phyloP scores from a whole-genome alignment of 2,329 filamentous ascomycete genomes.

The Cladosporium colombiae region DNA sequence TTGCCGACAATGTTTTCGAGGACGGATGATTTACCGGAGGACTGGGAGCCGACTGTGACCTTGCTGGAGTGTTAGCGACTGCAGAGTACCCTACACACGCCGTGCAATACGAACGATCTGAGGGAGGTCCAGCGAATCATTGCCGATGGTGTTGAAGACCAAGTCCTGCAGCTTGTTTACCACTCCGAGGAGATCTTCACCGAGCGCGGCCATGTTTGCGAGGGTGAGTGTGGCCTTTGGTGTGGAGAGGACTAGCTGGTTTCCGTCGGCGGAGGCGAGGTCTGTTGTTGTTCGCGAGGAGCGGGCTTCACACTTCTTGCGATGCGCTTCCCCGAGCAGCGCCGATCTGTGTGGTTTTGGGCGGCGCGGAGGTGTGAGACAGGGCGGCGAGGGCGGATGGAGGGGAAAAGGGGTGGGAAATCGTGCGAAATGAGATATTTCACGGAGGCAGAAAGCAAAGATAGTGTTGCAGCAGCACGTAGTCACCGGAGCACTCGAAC shows the following conservation, averaged over 20 bases:
- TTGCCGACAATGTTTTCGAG: constrained; percentile 98
- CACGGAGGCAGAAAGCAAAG: not conserved
- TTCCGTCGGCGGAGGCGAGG: not conserved
- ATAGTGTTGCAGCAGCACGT: not conserved
- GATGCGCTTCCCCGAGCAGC: constrained; percentile 16
- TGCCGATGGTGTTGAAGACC: constrained; percentile 99
- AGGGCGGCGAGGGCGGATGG: constrained; percentile 8
- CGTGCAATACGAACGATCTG: constrained; percentile 79
- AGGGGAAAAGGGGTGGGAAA: constrained; percentile 4
- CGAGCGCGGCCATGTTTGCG: constrained; percentile 78
- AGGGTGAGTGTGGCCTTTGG: not conserved
- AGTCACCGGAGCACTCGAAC: not conserved
- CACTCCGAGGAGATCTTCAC: constrained; percentile 89
- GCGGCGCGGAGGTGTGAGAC: constrained; percentile 17
- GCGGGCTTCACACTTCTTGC: constrained; percentile 14
- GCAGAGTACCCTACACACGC: constrained; percentile 1
- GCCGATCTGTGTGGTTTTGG: constrained; percentile 13
- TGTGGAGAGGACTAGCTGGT: not conserved
- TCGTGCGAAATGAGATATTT: not conserved
- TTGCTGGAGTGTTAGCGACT: constrained; percentile 44
- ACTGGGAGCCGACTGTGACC: constrained; percentile 98
- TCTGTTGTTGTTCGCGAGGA: constrained; percentile 1
- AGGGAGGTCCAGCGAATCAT: constrained; percentile 93
- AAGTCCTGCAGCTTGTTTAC: constrained; percentile 99
- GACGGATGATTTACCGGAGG: constrained; percentile 96